These are phyloP conservation scores for Thalassiosira hispida DNA, from an alignment of 352 stramenopile species.

Conservation along the genomic window DNA sequence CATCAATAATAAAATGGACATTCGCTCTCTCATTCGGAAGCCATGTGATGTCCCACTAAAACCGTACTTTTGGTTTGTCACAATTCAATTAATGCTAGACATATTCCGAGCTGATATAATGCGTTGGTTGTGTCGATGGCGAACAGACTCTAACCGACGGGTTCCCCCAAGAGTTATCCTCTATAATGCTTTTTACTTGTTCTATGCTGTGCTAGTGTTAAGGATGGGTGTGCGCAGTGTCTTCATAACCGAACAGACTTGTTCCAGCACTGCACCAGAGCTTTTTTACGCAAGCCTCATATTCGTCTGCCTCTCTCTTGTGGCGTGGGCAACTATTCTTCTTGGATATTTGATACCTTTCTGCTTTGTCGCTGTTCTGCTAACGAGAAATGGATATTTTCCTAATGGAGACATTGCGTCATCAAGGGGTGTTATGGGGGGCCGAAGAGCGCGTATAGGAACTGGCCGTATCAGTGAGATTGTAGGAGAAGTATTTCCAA, in stretches of 20 bases:
- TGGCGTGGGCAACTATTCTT: conserved; percentile 69
- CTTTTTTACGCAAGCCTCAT: conserved; percentile 56
- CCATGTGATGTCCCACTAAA: conserved; percentile 73
- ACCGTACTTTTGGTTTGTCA: conserved; percentile 73
- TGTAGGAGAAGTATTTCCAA: conserved; percentile 51
- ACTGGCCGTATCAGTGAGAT: conserved; percentile 30
- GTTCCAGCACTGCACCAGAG: conserved; percentile 60
- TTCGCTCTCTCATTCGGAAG: conserved; percentile 15
- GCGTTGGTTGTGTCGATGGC: conserved; percentile 65
- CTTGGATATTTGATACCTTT: conserved; percentile 72
- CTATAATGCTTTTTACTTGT: conserved; percentile 74
- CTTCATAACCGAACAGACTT: conserved; percentile 50
- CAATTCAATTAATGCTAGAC: conserved; percentile 68
- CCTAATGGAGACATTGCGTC: conserved; percentile 42
- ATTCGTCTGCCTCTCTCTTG: conserved; percentile 65
- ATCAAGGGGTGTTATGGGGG: conserved; percentile 17
- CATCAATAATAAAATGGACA: not conserved
- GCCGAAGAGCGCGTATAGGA: conserved; percentile 19
- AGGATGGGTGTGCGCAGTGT: conserved; percentile 59
- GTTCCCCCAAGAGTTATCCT: conserved; percentile 62
- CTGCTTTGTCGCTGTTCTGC: conserved; percentile 58
- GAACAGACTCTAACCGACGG: conserved; percentile 47
- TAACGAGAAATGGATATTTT: conserved; percentile 77
- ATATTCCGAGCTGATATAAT: conserved; percentile 78
- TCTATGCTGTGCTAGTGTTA: conserved; percentile 67